phyloP scores from a whole-genome alignment of 495 filamentous ascomycete genomes.

The Coniosporium apollinis region DNA sequence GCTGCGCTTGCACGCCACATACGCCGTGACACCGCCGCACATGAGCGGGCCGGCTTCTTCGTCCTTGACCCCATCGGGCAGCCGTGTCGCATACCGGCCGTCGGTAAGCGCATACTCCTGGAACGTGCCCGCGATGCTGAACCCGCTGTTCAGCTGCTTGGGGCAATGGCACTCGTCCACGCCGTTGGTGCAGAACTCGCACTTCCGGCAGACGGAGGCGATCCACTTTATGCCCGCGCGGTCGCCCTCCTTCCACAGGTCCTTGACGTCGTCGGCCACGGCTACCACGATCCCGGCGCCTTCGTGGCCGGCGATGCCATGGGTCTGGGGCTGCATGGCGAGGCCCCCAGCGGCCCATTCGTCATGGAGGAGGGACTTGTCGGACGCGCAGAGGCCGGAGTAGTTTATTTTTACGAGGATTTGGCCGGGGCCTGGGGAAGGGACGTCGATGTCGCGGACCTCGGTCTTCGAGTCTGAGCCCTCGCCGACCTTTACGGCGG shows the following conservation, averaged over 20 bases:
- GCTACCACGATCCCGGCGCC: slow-evolving; percentile 19
- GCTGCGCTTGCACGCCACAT: slow-evolving; percentile 16
- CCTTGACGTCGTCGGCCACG: slow-evolving; percentile 10
- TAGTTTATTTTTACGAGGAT: slow-evolving; percentile 15
- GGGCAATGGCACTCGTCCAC: slow-evolving; percentile 17
- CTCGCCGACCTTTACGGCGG: slow-evolving; percentile 7
- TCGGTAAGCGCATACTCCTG: slow-evolving; percentile 17
- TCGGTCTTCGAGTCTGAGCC: slow-evolving; percentile 8
- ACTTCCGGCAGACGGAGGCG: slow-evolving; percentile 12
- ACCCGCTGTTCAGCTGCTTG: slow-evolving; percentile 14
- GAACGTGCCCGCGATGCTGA: slow-evolving; percentile 16
- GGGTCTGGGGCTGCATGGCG: slow-evolving; percentile 7
- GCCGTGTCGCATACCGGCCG: slow-evolving; percentile 11
- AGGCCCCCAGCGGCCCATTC: slow-evolving; percentile 15
- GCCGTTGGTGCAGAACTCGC: slow-evolving; percentile 19
- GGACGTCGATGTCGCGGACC: slow-evolving; percentile 3
- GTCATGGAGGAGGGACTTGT: slow-evolving; percentile 15
- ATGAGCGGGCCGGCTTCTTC: slow-evolving; percentile 20
- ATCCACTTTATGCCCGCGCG: slow-evolving; percentile 19
- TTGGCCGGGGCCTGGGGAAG: slow-evolving; percentile 7
- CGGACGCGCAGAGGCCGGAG: slow-evolving; percentile 15
- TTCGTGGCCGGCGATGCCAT: slow-evolving; percentile 21
- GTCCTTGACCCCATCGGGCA: slow-evolving; percentile 18
- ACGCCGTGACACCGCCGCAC: slow-evolving; percentile 22
- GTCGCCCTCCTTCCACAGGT: slow-evolving; percentile 16